phyloP scores from a whole-genome alignment of 192 early-diverging fungal species.

The Backusella australiensis region DNA sequence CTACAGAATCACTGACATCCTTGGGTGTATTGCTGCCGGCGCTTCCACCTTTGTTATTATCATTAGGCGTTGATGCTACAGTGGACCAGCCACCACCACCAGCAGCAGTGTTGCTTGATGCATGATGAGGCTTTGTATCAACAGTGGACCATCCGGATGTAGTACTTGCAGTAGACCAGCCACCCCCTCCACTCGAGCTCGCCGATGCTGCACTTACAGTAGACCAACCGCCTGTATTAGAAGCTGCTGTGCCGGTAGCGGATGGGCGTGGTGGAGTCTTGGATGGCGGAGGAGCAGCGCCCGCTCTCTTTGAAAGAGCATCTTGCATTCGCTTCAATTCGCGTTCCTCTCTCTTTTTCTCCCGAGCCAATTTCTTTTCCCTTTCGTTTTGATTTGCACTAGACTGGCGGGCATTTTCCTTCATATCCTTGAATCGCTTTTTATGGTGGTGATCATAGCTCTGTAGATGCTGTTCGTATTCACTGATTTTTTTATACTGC shows the following conservation, averaged over 20 bases:
- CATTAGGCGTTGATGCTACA: not conserved
- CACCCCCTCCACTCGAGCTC: not conserved
- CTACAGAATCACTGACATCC: not conserved
- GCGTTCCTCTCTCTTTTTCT: constrained; percentile 62
- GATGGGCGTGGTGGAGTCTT: not conserved
- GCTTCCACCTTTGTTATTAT: not conserved
- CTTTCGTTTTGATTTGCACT: constrained; percentile 28
- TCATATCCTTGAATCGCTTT: constrained; percentile 81
- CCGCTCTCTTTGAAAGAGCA: constrained; percentile 53
- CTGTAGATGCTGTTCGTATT: constrained; percentile 75
- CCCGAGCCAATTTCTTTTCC: constrained; percentile 59
- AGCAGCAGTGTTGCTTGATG: not conserved
- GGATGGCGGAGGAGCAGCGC: not conserved
- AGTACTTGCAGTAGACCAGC: not conserved
- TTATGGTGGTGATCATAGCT: constrained; percentile 81
- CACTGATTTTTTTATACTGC: constrained; percentile 72
- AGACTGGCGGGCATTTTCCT: constrained; percentile 47
- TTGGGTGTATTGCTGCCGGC: not conserved
- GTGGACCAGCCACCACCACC: not conserved
- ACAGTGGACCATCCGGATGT: not conserved
- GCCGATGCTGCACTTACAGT: not conserved
- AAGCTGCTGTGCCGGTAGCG: not conserved
- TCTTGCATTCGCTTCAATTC: constrained; percentile 66
- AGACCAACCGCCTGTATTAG: constrained; percentile 4
- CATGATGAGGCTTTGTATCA: not conserved